Conservation (phyloP, 2,329 filamentous ascomycete species). For the Aspergillus fructus region DNA sequence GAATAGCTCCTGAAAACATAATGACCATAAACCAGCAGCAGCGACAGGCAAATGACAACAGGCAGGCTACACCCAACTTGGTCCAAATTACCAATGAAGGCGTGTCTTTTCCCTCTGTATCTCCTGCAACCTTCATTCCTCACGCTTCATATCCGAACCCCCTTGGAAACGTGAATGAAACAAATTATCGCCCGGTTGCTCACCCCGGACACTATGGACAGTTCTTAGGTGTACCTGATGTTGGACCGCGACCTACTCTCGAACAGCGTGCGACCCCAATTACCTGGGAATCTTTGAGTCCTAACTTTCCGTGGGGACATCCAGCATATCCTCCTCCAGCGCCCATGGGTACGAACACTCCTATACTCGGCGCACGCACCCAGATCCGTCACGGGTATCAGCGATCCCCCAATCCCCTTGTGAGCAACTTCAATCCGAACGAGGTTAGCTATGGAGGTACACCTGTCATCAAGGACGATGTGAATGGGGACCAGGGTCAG, state of each 20-base stretch:
- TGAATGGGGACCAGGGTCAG: too few relatives aligned
- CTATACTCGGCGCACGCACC: too few relatives aligned
- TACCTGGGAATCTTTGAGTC: neutral
- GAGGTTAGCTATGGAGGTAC: too few relatives aligned
- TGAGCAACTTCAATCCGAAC: too few relatives aligned
- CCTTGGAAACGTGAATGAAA: neutral
- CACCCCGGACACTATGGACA: neutral
- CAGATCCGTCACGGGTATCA: too few relatives aligned
- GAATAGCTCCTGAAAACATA: constrained; percentile 24
- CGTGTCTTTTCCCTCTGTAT: constrained; percentile 18
- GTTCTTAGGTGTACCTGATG: neutral
- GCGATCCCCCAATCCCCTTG: too few relatives aligned
- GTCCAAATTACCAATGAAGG: constrained; percentile 22
- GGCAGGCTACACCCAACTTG: constrained; percentile 9
- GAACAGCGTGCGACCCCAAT: neutral
- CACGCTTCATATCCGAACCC: neutral
- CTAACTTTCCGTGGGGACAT: too few relatives aligned
- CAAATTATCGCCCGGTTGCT: neutral
- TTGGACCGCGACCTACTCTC: neutral
- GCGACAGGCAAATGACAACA: neutral
- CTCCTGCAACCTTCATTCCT: constrained; percentile 21
- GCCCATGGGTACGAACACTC: too few relatives aligned
- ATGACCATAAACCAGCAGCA: constrained; percentile 16
- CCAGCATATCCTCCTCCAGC: too few relatives aligned
- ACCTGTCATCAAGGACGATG: too few relatives aligned